Evolutionary conservation across 1,284 basidiomycete species (phyloP), one percentile per base, ranked within the genome.

Genomic region (Macrocystidia cucumis): DNA sequence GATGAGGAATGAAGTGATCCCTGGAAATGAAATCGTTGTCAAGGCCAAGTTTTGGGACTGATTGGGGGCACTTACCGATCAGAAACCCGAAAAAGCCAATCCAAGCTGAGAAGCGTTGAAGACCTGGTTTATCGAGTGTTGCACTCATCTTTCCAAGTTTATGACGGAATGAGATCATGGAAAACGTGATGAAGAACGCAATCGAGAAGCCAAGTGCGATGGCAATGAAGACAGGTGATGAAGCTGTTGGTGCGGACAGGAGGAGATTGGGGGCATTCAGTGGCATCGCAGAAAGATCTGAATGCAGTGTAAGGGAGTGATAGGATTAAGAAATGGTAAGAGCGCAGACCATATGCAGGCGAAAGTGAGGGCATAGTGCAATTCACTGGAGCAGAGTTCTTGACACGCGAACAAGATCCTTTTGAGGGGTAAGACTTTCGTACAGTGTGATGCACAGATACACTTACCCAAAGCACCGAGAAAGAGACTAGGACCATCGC

Each of bases 1-100:
- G 39, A 87, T 68, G 13, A 85, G 63, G 58, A 84, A 81, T 9
- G 77, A 64, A 5, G 75, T 76, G 40, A 86, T 56, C n/a, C 80
- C 80, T 82, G 39, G 12, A 16, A n/a, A n/a, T n/a, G n/a, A n/a
- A 34, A 39, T 27, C 12, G 29, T 33, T 16, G 14, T 12, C 19
- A 32, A 18, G 42, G 33, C 24, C 20, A 30, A 31, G 23, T 16
- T 27, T 11, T 20, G 17, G n/a, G 16, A 14, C 3, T 27, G 21
- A 25, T 26, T 4, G 5, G 13, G 35, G 38, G 11, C 12, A 52
- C 66, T 21, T 40, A 78, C 83, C 82, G 35, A 83, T 70, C 45
- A 86, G 62, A 53, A 85, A 86, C 8, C 80, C 79, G 41, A 79
- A 62, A 31, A 86, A 63, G 3, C 85, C 84, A 40, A 85, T 63